Evolutionary conservation across 441 rosid genomes (phyloP).

Genomic region (Populus hybrid): DNA sequence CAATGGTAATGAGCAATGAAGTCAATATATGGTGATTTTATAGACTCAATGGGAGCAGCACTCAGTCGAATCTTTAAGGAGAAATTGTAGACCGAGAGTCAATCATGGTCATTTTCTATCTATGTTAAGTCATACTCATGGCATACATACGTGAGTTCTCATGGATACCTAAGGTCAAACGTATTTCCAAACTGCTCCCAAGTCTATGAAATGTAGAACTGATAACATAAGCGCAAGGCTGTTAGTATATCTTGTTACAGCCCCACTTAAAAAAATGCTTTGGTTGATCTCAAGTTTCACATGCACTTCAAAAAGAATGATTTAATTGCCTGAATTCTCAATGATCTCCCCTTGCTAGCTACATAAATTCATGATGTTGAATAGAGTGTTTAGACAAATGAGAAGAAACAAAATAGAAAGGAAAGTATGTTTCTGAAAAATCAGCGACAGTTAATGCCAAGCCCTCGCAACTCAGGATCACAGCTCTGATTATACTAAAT

Average conservation of each 20-base stretch:
- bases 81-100: no score
- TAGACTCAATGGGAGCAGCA: no score
- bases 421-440: background rate
- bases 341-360: background rate
- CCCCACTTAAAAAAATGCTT: background rate
- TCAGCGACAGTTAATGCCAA: background rate
- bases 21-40: no score
- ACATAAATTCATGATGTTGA: background rate
- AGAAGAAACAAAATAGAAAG: background rate
- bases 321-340: background rate
- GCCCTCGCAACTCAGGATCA: background rate
- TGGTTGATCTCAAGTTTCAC: background rate
- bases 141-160: no score
- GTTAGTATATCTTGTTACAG: background rate
- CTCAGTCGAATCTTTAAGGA: no score
- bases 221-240: no score
- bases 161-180: no score
- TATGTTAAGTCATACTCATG: no score
- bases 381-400: background rate
- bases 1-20: no score
- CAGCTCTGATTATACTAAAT: background rate
- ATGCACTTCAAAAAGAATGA: background rate
- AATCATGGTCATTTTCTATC: no score
- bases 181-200: no score
- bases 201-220: no score